These are phyloP conservation scores for Candida berthetii DNA, from an alignment of 805 yeast species.

Conservation along the genomic window DNA sequence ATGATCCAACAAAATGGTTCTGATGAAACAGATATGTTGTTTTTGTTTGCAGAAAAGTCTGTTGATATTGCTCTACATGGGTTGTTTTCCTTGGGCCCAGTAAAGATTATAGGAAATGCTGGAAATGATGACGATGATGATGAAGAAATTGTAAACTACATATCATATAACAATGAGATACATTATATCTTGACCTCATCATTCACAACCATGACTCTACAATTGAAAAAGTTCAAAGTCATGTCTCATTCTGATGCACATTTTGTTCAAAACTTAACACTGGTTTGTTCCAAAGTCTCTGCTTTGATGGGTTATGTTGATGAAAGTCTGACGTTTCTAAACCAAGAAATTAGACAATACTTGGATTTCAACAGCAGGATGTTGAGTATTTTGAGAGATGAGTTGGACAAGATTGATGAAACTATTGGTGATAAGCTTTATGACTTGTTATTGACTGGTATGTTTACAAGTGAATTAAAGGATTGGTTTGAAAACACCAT, in stretches of 20 bases:
- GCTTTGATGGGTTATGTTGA: constrained; percentile 25
- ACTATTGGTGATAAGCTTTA: constrained; percentile 33
- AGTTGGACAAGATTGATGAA: constrained; percentile 19
- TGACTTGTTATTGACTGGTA: constrained; percentile 47
- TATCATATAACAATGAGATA: constrained; percentile 3
- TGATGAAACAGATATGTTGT: constrained; percentile 19
- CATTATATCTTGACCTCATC: constrained; percentile 17
- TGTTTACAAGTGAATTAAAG: constrained; percentile 39
- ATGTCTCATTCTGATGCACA: constrained; percentile 4
- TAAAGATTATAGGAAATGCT: constrained; percentile 5
- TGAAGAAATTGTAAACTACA: constrained; percentile 11
- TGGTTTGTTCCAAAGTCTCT: constrained; percentile 13
- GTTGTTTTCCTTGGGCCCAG: constrained; percentile 21
- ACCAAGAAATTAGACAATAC: constrained; percentile 27
- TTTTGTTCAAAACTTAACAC: constrained; percentile 10
- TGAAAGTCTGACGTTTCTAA: constrained; percentile 23
- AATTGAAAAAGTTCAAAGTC: constrained; percentile 10
- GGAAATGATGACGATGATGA: constrained; percentile 12
- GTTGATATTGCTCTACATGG: constrained; percentile 26
- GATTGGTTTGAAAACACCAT: constrained; percentile 61
- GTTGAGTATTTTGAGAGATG: constrained; percentile 29
- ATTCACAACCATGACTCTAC: constrained; percentile 13
- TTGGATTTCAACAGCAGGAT: constrained; percentile 30
- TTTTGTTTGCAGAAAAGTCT: constrained; percentile 15
- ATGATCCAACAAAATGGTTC: constrained; percentile 16